phyloP scores from a whole-genome alignment of 768 basidiomycete species.

The Lactifluus rugatus region DNA sequence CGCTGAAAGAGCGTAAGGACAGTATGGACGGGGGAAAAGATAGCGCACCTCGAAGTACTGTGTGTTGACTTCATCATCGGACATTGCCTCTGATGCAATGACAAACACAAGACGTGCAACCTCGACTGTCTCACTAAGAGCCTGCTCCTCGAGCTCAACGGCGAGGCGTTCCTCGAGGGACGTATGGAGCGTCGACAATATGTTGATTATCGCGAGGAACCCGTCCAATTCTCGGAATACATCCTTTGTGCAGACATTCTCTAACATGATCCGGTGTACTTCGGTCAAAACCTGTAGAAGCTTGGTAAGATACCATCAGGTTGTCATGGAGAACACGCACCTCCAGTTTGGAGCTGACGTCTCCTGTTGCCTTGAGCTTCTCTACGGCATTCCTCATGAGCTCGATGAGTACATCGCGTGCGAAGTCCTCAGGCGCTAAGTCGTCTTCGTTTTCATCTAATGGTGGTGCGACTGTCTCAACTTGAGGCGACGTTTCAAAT shows the following conservation, averaged over 20 bases:
- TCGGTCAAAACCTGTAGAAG: constrained; percentile 48
- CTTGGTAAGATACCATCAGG: neutral
- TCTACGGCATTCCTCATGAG: constrained; percentile 64
- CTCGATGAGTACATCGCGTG: constrained; percentile 60
- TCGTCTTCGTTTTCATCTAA: constrained; percentile 27
- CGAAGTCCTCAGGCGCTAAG: constrained; percentile 57
- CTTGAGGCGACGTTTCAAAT: constrained; percentile 22
- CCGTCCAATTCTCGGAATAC: constrained; percentile 78
- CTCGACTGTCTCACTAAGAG: constrained; percentile 36
- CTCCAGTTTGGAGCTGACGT: constrained; percentile 38
- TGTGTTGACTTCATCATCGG: constrained; percentile 44
- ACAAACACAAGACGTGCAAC: constrained; percentile 52
- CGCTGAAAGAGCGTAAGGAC: constrained; percentile 27
- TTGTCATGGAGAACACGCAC: constrained; percentile 29
- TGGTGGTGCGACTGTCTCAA: constrained; percentile 5
- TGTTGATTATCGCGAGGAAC: constrained; percentile 63
- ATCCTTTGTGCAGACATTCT: constrained; percentile 57
- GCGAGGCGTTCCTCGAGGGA: constrained; percentile 26
- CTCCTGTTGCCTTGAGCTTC: constrained; percentile 51
- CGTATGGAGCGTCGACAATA: constrained; percentile 50
- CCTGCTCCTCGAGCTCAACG: constrained; percentile 32
- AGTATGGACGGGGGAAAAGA: neutral
- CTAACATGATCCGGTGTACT: constrained; percentile 56
- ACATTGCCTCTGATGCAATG: constrained; percentile 55
- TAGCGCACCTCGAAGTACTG: constrained; percentile 56